These are phyloP conservation scores for Nemania sp. DNA, from an alignment of 2,329 filamentous ascomycete species.

Conservation along the genomic window DNA sequence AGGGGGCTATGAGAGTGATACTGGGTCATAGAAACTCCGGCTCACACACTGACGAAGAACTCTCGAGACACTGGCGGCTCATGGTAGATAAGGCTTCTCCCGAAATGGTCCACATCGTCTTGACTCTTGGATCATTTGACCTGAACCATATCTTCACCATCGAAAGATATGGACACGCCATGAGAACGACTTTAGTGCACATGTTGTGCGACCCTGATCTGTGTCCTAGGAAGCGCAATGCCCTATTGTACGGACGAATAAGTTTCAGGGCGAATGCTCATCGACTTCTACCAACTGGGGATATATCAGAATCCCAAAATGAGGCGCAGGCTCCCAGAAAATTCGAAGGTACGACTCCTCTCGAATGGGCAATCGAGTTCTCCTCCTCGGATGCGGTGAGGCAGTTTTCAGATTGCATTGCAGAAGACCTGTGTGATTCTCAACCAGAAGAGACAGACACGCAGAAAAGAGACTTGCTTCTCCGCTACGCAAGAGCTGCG, in stretches of 20 bases:
- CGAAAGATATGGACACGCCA: neutral
- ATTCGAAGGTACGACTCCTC: slow-evolving; percentile 25
- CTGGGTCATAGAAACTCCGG: slow-evolving; percentile 12
- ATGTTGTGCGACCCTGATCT: neutral
- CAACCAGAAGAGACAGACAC: neutral
- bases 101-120: slow-evolving; percentile 7
- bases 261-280: slow-evolving; percentile 18
- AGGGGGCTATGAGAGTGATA: slow-evolving; percentile 4
- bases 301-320: no score
- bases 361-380: slow-evolving; percentile 28
- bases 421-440: neutral
- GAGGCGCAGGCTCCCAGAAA: neutral
- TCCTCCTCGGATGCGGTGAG: slow-evolving; percentile 6
- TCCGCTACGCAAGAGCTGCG: slow-evolving; percentile 23
- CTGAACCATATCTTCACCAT: neutral
- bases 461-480: neutral
- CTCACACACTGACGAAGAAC: slow-evolving; percentile 19
- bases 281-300: neutral
- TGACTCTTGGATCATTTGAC: neutral
- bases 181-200: slow-evolving; percentile 9
- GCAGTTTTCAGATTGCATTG: slow-evolving; percentile 13
- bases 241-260: neutral
- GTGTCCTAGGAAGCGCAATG: neutral
- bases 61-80: slow-evolving; percentile 17
- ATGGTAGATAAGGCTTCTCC: neutral